These are phyloP conservation scores for Plasmodium billcollinsi DNA, from an alignment of 169 alveolate genomes.

Conservation along the genomic window DNA sequence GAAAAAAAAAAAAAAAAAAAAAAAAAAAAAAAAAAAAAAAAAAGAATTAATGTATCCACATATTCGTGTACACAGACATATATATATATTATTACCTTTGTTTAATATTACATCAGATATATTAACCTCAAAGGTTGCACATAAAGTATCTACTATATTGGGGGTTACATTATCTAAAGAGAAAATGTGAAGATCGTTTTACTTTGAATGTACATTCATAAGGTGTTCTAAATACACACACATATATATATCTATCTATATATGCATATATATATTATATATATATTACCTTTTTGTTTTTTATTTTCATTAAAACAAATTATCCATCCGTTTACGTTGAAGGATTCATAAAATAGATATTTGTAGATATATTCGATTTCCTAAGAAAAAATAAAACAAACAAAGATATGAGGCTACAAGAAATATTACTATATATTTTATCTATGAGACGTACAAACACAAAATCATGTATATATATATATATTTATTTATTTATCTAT, in stretches of 20 bases:
- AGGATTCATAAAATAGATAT: constrained; percentile 38
- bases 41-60: too few species aligned
- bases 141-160: constrained; percentile 10
- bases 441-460: neutral
- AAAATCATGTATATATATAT: too few species aligned
- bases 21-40: neutral
- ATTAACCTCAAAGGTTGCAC: constrained; percentile 52
- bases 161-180: constrained; percentile 6
- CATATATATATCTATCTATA: neutral
- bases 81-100: constrained; percentile 18
- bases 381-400: neutral
- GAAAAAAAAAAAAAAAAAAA: neutral
- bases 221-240: neutral
- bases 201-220: neutral
- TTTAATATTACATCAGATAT: constrained; percentile 39
- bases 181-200: neutral
- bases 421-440: neutral
- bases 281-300: constrained; percentile 34
- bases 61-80: too few species aligned
- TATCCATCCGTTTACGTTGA: constrained; percentile 44
- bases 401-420: neutral
- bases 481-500: too few species aligned
- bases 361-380: constrained; percentile 72
- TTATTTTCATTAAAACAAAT: constrained; percentile 40
- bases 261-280: neutral